Evolutionary conservation across 1,284 basidiomycete genomes (phyloP), one percentile per base, ranked within the genome.

Genomic region (Ceratorhiza oryzae-sativae): DNA sequence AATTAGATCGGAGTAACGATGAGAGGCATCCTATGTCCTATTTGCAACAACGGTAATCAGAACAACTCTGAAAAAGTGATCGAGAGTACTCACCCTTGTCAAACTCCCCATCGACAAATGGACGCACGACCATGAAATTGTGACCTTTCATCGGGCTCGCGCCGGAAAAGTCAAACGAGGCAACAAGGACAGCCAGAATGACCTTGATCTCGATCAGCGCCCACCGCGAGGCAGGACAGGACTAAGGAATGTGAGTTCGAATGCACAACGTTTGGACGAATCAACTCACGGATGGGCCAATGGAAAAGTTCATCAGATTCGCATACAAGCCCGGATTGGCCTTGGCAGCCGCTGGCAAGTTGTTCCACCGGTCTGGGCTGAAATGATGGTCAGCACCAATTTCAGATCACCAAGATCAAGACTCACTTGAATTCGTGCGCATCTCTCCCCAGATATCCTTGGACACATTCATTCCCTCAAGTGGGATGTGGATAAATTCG

Each of bases 401-500:
- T 20, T 18, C 36, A 12, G 25, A 1, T 12, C 3, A 36, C 23
- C 6, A 39, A 34, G 30, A 18, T 9, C 25, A 67, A 20, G n/a
- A 71, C 67, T 36, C 45, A 77, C 76, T 72, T 85, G 80, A 93
- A 93, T 30, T 85, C 81, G 89, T 90, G 91, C 41, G 89, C 90
- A 78, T 90, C 86, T 18, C 85, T 8, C 91, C 92, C 91, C 92
- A 93, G 30, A 92, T 83, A 32, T 79, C 83, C 73, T 87, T 88
- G 77, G 91, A 89, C 42, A 91, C 79, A 76, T 92, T 91, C 81
- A 93, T 88, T 1, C 86, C 90, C 76, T 93, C 91, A 12, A 93
- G 80, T 0, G 91, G 88, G 1, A 93, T 83, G 78, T 93, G 90
- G 9, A 93, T 85, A 62, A 88, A 86, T 46, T 85, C 87, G 6